phyloP scores from a whole-genome alignment of 2,329 filamentous ascomycete species.

The Xylogone sp. region DNA sequence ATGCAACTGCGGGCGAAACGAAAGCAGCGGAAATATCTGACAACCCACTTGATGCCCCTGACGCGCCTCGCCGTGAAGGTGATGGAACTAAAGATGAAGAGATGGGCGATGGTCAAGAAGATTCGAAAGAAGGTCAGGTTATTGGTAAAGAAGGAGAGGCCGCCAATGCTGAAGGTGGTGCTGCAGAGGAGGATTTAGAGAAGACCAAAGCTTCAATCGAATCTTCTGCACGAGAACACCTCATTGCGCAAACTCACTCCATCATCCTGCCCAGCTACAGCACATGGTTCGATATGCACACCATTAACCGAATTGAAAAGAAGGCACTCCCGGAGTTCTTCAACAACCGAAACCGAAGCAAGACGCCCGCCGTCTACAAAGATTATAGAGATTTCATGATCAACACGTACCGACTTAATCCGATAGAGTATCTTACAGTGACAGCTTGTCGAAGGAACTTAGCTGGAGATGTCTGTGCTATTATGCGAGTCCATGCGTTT shows the following conservation, averaged over 20 bases:
- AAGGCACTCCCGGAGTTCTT: conserved; percentile 98
- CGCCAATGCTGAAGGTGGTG: conserved; percentile 40
- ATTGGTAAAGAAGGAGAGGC: conserved; percentile 36
- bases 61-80: conserved; percentile 59
- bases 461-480: conserved; percentile 95
- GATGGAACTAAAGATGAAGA: conserved; percentile 69
- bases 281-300: conserved; percentile 98
- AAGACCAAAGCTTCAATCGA: conserved; percentile 79
- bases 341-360: conserved; percentile 96
- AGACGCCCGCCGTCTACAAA: conserved; percentile 95
- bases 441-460: conserved; percentile 93
- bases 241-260: conserved; percentile 89
- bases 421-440: conserved; percentile 92
- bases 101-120: conserved; percentile 64
- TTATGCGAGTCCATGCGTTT: conserved; percentile 98
- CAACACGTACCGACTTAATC: conserved; percentile 96
- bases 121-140: conserved; percentile 45
- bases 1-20: conserved; percentile 42
- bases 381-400: conserved; percentile 99
- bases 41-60: conserved; percentile 66
- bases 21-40: conserved; percentile 56
- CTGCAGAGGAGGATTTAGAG: conserved; percentile 48
- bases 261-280: conserved; percentile 98
- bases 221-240: conserved; percentile 82
- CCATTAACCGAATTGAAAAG: conserved; percentile 84